phyloP scores from a whole-genome alignment of 805 yeast species.

The Saccharomycopsis schoenii region DNA sequence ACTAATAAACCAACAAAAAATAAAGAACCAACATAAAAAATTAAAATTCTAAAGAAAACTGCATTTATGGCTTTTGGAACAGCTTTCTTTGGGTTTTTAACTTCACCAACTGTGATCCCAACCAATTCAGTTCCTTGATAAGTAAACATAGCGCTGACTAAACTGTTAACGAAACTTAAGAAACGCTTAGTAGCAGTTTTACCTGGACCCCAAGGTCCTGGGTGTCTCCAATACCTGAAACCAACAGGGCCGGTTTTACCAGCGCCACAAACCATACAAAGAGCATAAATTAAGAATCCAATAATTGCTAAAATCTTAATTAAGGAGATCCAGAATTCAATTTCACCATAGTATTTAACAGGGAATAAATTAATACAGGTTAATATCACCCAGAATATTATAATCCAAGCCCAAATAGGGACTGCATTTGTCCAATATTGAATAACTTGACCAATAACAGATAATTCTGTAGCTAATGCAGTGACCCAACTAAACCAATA shows the following conservation, averaged over 20 bases:
- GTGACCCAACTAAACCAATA: conserved; percentile 71
- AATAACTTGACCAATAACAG: conserved; percentile 47
- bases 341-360: conserved; percentile 45
- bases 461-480: conserved; percentile 52
- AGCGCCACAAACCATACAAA: conserved; percentile 49
- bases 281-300: conserved; percentile 44
- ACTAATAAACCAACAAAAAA: conserved; percentile 58
- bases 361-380: conserved; percentile 40
- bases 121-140: conserved; percentile 52
- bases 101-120: conserved; percentile 52
- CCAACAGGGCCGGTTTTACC: conserved; percentile 49
- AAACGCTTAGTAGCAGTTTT: conserved; percentile 36
- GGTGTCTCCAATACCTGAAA: conserved; percentile 54
- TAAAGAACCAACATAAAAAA: conserved; percentile 51
- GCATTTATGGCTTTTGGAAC: conserved; percentile 61
- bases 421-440: conserved; percentile 44
- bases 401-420: conserved; percentile 55
- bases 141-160: conserved; percentile 45
- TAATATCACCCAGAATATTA: conserved; percentile 40
- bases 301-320: conserved; percentile 44
- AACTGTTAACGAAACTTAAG: conserved; percentile 44
- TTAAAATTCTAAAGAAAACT: conserved; percentile 50
- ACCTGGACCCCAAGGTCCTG: conserved; percentile 64
- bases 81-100: conserved; percentile 54
- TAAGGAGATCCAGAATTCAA: conserved; percentile 48